Percentiles rank a stretch among this genome's conserved stretches.
Conservation (phyloP, 352 stramenopile species). For the Saprolegnia diclina region DNA sequence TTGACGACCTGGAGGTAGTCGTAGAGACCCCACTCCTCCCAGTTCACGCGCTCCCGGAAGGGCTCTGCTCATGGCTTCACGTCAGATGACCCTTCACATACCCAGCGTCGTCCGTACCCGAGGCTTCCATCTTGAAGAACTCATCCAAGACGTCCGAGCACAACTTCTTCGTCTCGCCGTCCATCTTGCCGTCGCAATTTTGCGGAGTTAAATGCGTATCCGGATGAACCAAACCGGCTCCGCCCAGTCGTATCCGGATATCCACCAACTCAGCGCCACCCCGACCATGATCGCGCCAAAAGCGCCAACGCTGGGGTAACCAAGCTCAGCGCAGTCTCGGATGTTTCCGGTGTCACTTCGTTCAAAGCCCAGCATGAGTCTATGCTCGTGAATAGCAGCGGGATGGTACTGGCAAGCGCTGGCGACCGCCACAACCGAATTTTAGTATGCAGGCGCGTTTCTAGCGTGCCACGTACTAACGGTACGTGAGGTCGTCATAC, state of each 20-base stretch:
- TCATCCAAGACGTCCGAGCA: conserved; percentile 73
- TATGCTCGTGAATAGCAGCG: no score
- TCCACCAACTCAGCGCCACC: neutral
- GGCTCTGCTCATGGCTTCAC: conserved; percentile 40
- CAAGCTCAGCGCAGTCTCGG: no score
- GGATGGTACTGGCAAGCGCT: no score
- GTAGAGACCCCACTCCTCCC: conserved; percentile 83
- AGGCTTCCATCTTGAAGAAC: conserved; percentile 75
- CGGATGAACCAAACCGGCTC: neutral
- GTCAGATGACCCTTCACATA: neutral
- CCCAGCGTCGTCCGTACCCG: conserved; percentile 34
- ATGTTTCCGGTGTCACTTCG: no score
- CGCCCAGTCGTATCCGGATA: conserved; percentile 10
- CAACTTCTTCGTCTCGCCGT: conserved; percentile 74
- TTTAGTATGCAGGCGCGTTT: no score
- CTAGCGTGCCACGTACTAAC: no score
- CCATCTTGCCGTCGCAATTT: conserved; percentile 38
- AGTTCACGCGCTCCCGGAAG: conserved; percentile 84
- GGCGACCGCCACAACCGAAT: no score
- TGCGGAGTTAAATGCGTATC: conserved; percentile 2
- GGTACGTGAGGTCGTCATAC: no score
- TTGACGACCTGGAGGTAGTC: conserved; percentile 86
- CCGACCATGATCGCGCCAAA: neutral
- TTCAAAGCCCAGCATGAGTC: no score
- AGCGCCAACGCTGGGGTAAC: no score